These are phyloP conservation scores for Fusarium siculi DNA, from an alignment of 2,329 filamentous ascomycete genomes.

Conservation along the genomic window DNA sequence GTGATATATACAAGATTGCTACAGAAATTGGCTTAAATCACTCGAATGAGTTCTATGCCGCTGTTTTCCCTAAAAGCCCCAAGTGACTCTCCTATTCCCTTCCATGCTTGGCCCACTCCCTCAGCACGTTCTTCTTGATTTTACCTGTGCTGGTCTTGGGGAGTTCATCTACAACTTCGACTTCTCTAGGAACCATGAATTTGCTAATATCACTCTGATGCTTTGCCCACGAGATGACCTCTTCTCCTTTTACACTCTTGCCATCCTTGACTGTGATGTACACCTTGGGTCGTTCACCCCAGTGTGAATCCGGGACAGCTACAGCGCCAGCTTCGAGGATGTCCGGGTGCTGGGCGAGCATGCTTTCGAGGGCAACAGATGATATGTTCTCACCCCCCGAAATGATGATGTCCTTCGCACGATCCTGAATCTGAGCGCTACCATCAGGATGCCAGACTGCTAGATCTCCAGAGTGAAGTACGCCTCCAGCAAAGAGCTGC, in stretches of 20 bases:
- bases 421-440: conserved; percentile 89
- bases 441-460: conserved; percentile 95
- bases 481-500: conserved; percentile 89
- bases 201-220: conserved; percentile 82
- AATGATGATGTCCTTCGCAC: conserved; percentile 98
- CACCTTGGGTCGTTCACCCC: conserved; percentile 96
- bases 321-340: conserved; percentile 94
- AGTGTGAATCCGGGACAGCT: conserved; percentile 85
- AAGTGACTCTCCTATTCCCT: conserved; percentile 16
- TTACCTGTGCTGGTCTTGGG: conserved; percentile 99
- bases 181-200: conserved; percentile 84
- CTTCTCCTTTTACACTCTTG: conserved; percentile 59
- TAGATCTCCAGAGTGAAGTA: conserved; percentile 88
- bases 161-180: conserved; percentile 84
- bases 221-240: conserved; percentile 88
- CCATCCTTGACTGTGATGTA: conserved; percentile 84
- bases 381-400: conserved; percentile 98
- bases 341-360: conserved; percentile 88
- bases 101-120: conserved; percentile 76
- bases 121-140: conserved; percentile 91
- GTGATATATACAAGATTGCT: conserved; percentile 1
- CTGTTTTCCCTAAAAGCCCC: neutral
- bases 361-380: conserved; percentile 88
- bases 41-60: neutral
- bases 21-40: neutral